These are phyloP conservation scores for Rhodotorula sp. DNA, from an alignment of 1,284 basidiomycete genomes.

Conservation along the genomic window DNA sequence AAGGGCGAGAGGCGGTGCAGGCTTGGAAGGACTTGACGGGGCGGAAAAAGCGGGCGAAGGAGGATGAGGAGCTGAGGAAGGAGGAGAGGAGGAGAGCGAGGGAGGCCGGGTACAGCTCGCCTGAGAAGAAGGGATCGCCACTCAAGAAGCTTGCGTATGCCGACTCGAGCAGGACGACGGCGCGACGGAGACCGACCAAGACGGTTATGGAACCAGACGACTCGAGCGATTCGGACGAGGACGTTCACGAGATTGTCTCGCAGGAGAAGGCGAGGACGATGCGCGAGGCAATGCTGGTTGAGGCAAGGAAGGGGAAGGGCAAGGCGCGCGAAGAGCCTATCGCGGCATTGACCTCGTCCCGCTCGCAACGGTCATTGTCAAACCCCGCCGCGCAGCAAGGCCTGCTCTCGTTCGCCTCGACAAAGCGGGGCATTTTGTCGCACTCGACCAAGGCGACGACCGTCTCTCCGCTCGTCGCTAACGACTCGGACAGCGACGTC, in stretches of 20 bases:
- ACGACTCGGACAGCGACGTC: conserved; percentile 3
- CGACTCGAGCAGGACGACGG: neutral
- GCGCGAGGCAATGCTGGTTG: neutral
- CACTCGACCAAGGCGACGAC: neutral
- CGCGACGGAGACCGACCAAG: neutral
- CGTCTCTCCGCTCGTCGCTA: neutral
- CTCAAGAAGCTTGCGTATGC: neutral
- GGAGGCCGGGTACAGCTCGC: neutral
- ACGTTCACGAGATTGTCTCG: neutral
- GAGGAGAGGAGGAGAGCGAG: neutral
- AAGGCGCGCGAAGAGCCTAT: neutral
- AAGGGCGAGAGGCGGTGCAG: neutral
- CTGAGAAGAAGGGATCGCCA: neutral
- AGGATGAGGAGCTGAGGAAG: conserved; percentile 2
- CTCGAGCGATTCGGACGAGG: neutral
- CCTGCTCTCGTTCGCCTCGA: neutral
- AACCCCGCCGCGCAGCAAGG: neutral
- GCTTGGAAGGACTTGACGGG: conserved; percentile 2
- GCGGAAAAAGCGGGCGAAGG: conserved; percentile 1
- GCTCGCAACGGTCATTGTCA: neutral
- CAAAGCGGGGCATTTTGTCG: neutral
- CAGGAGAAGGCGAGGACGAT: neutral
- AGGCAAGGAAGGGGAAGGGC: conserved; percentile 8
- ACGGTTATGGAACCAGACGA: neutral
- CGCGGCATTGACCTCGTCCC: neutral